Conservation (phyloP, 371 early-diverging fungal species). For the Syncephalis fuscata region DNA sequence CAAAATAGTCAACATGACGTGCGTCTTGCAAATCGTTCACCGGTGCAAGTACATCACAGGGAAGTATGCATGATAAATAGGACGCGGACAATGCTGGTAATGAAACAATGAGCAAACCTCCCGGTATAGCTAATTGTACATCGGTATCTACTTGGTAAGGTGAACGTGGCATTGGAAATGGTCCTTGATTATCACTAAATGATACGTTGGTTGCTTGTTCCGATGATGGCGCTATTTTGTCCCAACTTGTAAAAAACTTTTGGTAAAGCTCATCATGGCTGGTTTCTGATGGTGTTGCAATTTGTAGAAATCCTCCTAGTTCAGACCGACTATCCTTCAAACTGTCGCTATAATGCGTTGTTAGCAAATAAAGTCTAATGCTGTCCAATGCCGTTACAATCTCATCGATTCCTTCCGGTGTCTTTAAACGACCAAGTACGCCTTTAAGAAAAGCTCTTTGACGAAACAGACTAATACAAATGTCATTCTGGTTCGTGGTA, state of each 20-base stretch:
- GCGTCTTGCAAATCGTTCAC: conserved; percentile 9
- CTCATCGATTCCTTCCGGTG: conserved; percentile 5
- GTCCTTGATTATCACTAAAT: conserved; percentile 4
- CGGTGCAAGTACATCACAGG: conserved; percentile 14
- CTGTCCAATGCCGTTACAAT: conserved; percentile 10
- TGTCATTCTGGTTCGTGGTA: conserved; percentile 13
- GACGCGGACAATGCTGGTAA: conserved; percentile 7
- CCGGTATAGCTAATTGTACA: too few species aligned
- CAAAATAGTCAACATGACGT: conserved; percentile 15
- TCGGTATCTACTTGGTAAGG: not conserved
- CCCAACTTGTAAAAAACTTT: not conserved
- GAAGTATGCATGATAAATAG: conserved; percentile 13
- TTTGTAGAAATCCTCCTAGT: conserved; percentile 25
- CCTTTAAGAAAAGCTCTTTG: conserved; percentile 38
- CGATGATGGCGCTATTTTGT: too few species aligned
- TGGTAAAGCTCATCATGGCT: conserved; percentile 13
- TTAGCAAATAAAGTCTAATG: conserved; percentile 13
- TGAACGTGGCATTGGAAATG: not conserved
- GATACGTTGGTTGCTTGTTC: too few species aligned
- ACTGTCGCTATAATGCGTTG: not conserved
- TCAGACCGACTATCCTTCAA: conserved; percentile 13
- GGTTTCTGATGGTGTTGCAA: conserved; percentile 8
- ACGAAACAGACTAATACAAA: conserved; percentile 25
- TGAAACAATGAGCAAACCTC: too few species aligned
- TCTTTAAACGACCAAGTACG: conserved; percentile 16